Evolutionary conservation across 2,329 filamentous ascomycete species (phyloP).

Genomic region (Anisogramma anomala): DNA sequence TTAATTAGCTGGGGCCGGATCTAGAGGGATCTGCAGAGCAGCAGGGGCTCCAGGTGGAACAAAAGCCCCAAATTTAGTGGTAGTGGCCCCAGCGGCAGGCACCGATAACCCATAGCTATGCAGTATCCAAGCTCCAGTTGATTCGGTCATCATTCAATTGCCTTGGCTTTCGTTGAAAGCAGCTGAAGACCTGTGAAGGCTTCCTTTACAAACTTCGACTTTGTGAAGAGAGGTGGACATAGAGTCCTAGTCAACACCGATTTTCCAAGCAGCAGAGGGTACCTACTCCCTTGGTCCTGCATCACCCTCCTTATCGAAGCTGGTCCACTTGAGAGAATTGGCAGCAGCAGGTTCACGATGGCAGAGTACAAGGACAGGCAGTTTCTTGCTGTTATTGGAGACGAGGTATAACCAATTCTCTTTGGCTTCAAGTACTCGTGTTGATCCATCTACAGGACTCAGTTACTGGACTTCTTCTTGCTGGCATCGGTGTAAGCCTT

Average conservation of each 20-base stretch:
- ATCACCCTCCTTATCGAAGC: constrained; percentile 9
- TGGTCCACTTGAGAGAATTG: too few species aligned
- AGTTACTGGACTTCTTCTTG: constrained; percentile 87
- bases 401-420: constrained; percentile 54
- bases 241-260: not conserved
- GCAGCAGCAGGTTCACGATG: constrained; percentile 31
- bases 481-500: constrained; percentile 71
- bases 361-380: constrained; percentile 71
- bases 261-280: not conserved
- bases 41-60: too few species aligned
- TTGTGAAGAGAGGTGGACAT: not conserved
- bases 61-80: not conserved
- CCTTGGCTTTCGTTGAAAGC: too few species aligned
- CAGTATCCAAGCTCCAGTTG: not conserved
- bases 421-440: not conserved
- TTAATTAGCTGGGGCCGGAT: too few species aligned
- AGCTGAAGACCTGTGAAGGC: not conserved
- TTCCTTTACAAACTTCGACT: constrained; percentile 18
- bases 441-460: constrained; percentile 56
- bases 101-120: constrained; percentile 1
- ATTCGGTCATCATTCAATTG: constrained; percentile 5
- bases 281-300: not conserved
- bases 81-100: constrained; percentile 3
- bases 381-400: constrained; percentile 94
- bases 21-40: not conserved